Evolutionary conservation across 176 grass and related monocot genomes (phyloP), one percentile per base, ranked within the genome.

Genomic region (Elaeis guineensis): DNA sequence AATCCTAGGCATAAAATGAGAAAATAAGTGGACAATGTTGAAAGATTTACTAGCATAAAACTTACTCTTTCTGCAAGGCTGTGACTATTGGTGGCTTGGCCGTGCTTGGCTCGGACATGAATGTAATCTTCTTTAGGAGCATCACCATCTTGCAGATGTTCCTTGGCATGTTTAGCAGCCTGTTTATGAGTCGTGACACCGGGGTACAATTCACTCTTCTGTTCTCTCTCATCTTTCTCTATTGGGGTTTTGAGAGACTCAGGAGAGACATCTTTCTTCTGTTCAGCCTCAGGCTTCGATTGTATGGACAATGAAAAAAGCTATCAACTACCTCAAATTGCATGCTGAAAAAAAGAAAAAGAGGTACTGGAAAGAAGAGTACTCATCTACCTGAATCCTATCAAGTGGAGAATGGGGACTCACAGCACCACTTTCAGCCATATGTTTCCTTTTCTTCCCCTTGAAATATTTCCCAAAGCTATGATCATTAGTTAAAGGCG

Each of bases 51-150:
- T 44, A 49, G 73, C 50, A 32, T 3, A 53, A 80, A 65, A 58
- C 55, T 58, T 81, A 93, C 94, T 86, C 94, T 86, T 83, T 93
- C 94, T 19, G 88, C 94, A 83, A 99, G 94, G 79, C 88, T 99
- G 78, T 99, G 94, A 54, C 85, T 99, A 53, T 99, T 99, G 59
- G 87, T 93, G 19, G 94, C 88, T 72, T 99, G 85, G 52, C 85
- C 94, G 66, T 85, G 66, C 79, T 99, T 99, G 69, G 94, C 88
- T 69, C 94, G 70, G 55, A 99, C 3, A 89, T 93, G 88, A 83
- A 83, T 76, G 75, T 79, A 89, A 71, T 93, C 86, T 65, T 95
- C 87, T 80, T 89, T 97, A 30, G 71, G 65, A 25, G 72, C 75
- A 77, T 90, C 77, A 55, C 53, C 74, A 72, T 85, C 78, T 29